A percentile compares a stretch with the other conserved stretches of the same genome.
These are phyloP conservation scores for Bipolaris oryzae DNA, from an alignment of 2,329 filamentous ascomycete genomes.

Conservation along the genomic window DNA sequence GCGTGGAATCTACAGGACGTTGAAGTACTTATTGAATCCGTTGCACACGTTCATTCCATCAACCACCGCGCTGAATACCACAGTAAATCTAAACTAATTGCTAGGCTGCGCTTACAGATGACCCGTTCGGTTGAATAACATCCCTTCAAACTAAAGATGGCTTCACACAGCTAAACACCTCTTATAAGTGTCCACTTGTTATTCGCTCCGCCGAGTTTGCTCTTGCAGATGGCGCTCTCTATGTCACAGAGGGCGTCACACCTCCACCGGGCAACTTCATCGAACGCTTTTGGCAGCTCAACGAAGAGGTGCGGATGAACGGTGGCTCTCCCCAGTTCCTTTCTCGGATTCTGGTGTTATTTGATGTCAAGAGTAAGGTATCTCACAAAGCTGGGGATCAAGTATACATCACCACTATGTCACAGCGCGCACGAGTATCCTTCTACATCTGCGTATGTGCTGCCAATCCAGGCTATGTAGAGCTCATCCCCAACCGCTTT, in stretches of 20 bases:
- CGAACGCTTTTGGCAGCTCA: neutral
- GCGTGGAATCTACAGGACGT: neutral
- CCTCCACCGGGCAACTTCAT: neutral
- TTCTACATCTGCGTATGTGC: neutral
- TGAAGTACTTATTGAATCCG: too few species aligned
- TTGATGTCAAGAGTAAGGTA: neutral
- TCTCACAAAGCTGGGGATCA: neutral
- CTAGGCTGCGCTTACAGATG: too few species aligned
- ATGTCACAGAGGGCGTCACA: neutral
- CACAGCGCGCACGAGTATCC: neutral
- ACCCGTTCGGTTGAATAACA: too few species aligned
- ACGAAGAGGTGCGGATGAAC: neutral
- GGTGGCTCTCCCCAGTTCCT: neutral
- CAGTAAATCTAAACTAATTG: too few species aligned
- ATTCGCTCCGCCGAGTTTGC: neutral
- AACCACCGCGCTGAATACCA: too few species aligned
- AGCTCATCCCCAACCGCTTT: neutral
- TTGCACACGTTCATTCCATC: too few species aligned
- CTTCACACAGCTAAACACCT: neutral
- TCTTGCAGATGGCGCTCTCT: neutral
- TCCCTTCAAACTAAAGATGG: too few species aligned
- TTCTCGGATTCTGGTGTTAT: neutral
- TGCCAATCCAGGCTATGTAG: neutral
- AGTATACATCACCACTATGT: neutral
- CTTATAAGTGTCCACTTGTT: neutral